A percentile compares a stretch with the other conserved stretches of the same genome.
Conservation (phyloP, 345 rosid genomes). For the Erysimum cheiranthoides region DNA sequence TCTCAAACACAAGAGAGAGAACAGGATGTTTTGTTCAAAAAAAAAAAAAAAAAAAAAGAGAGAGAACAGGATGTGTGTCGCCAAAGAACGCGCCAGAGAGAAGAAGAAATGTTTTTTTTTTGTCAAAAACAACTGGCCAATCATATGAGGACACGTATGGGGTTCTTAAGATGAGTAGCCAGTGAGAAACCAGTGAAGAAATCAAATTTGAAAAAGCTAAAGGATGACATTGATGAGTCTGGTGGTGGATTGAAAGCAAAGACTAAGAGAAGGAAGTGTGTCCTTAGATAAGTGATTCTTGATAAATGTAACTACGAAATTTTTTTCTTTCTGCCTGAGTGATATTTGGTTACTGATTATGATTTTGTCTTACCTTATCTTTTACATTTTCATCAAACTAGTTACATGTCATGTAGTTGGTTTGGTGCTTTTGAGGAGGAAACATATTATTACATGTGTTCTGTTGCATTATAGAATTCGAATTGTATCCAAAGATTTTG, state of each 20-base stretch:
- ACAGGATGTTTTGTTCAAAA: no score
- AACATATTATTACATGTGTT: slow-evolving; percentile 28
- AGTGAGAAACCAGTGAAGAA: no score
- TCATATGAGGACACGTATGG: no score
- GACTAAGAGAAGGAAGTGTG: background rate
- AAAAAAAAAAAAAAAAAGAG: no score
- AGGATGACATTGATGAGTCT: background rate
- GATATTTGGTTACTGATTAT: background rate
- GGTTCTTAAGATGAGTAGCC: no score
- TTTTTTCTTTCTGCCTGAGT: background rate
- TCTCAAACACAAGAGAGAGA: no score
- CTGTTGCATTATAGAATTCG: background rate
- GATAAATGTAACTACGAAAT: no score
- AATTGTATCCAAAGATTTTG: slow-evolving; percentile 4
- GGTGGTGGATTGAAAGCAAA: background rate
- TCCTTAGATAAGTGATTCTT: no score
- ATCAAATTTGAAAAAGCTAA: background rate
- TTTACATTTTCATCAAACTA: background rate
- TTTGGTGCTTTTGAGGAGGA: background rate
- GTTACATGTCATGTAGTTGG: background rate
- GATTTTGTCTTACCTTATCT: background rate
- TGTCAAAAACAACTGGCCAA: no score
- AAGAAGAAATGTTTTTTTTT: no score
- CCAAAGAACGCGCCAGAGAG: no score
- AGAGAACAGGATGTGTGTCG: no score